Evolutionary conservation across 345 rosid species (phyloP).

Genomic region (Eucalyptus polybractea): DNA sequence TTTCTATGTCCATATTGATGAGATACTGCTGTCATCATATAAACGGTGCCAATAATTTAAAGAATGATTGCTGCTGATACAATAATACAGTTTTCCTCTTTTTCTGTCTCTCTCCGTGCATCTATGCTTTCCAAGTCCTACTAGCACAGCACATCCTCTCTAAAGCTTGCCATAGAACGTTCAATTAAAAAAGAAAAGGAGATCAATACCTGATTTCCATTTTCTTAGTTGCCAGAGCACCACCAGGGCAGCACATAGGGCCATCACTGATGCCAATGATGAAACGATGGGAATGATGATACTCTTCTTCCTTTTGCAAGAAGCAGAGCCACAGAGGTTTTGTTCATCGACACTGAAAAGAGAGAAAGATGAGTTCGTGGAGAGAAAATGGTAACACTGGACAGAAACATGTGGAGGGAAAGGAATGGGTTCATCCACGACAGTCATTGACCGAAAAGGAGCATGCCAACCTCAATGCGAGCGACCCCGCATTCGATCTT

Average conservation of each 20-base stretch:
- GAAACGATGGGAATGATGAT: not conserved
- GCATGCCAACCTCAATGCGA: conserved; percentile 22
- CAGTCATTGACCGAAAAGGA: not conserved
- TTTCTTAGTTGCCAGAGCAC: conserved; percentile 12
- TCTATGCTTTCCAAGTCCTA: not conserved
- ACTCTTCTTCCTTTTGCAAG: not conserved
- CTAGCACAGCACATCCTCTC: not conserved
- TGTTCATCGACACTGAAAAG: conserved; percentile 21
- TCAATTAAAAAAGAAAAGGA: not conserved
- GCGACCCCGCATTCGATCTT: conserved; percentile 12
- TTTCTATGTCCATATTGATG: not conserved
- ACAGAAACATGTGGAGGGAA: not conserved
- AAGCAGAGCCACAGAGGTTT: not conserved
- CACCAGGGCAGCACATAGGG: not conserved
- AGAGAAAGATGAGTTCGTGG: not conserved
- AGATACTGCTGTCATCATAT: not conserved
- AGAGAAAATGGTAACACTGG: not conserved
- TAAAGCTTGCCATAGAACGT: not conserved
- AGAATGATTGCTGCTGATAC: not conserved
- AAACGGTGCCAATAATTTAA: not conserved
- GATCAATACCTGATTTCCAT: conserved; percentile 11
- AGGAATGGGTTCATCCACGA: not conserved
- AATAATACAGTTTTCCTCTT: not conserved
- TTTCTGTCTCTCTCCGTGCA: not conserved
- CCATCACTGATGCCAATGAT: not conserved